Conservation (phyloP, 1,139 yeast genomes). For the Lodderomyces margitis region DNA sequence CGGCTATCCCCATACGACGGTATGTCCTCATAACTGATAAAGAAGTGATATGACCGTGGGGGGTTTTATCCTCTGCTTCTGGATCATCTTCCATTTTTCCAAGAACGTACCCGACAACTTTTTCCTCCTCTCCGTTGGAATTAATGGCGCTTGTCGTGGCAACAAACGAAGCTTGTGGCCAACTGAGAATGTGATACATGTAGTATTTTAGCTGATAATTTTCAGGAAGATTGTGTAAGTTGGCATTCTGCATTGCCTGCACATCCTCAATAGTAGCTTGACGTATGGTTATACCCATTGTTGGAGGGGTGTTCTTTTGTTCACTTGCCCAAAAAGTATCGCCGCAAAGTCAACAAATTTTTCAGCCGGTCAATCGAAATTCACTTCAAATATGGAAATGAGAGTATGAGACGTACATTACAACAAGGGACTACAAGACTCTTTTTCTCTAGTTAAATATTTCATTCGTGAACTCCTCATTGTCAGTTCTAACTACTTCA, state of each 20-base stretch:
- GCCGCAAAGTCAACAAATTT: conserved; percentile 2
- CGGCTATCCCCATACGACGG: conserved; percentile 94
- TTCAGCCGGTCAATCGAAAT: no score
- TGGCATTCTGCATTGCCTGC: conserved; percentile 96
- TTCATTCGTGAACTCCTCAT: no score
- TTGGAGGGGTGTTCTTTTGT: conserved; percentile 3
- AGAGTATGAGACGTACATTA: no score
- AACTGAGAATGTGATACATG: conserved; percentile 86
- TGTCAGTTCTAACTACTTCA: no score
- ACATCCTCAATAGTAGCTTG: conserved; percentile 84
- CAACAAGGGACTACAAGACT: no score
- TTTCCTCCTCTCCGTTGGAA: conserved; percentile 46
- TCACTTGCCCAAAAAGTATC: no score
- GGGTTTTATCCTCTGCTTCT: conserved; percentile 65
- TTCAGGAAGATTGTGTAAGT: conserved; percentile 89
- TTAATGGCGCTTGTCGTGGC: conserved; percentile 65
- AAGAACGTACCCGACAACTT: conserved; percentile 88
- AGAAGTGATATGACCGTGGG: conserved; percentile 94
- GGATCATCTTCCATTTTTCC: conserved; percentile 98
- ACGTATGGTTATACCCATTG: conserved; percentile 83
- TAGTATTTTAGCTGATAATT: conserved; percentile 90
- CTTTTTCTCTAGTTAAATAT: no score
- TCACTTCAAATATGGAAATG: no score
- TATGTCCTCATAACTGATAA: conserved; percentile 93
- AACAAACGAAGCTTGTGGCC: conserved; percentile 98